Evolutionary conservation across 2,329 filamentous ascomycete genomes (phyloP).

Genomic region (Pochonia chlamydosporia): DNA sequence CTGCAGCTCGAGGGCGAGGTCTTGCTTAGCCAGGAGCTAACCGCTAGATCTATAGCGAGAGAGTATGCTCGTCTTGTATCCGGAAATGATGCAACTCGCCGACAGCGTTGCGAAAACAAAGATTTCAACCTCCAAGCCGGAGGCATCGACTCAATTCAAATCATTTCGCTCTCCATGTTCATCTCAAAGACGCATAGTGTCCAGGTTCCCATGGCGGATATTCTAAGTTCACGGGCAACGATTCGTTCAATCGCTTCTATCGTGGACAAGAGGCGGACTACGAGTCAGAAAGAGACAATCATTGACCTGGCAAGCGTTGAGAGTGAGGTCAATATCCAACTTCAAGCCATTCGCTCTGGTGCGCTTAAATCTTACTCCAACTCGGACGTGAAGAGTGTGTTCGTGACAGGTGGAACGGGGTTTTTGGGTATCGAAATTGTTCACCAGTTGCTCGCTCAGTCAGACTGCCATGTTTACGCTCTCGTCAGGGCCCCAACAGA

Average conservation of each 20-base stretch:
- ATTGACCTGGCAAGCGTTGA: background rate
- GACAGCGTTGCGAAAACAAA: background rate
- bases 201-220: background rate
- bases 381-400: background rate
- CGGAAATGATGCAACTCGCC: background rate
- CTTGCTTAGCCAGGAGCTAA: background rate
- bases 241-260: background rate
- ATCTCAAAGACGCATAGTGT: background rate
- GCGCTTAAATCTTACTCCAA: background rate
- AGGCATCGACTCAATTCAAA: slow-evolving; percentile 4
- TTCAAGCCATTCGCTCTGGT: background rate
- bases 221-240: background rate
- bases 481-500: background rate
- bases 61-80: background rate
- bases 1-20: background rate
- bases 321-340: background rate
- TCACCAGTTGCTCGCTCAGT: background rate
- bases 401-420: slow-evolving; percentile 3
- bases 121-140: background rate
- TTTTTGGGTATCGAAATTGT: slow-evolving; percentile 6
- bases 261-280: background rate
- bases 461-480: background rate
- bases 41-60: background rate
- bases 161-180: slow-evolving; percentile 3
- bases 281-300: background rate